Evolutionary conservation across 1,139 yeast species (phyloP), one percentile per base, ranked within the genome.

Genomic region (Yamadazyma blattariae): DNA sequence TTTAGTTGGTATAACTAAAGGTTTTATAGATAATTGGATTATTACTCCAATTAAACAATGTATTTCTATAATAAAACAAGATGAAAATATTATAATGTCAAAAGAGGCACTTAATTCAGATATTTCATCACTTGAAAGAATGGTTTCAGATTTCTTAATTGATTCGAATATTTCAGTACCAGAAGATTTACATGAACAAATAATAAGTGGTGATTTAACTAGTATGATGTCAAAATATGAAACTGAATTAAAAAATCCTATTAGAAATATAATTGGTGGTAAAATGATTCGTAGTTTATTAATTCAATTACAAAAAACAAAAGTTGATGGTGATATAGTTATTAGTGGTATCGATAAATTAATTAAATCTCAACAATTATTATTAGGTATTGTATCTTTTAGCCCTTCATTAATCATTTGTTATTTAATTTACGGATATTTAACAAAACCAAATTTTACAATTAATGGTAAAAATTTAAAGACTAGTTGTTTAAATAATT

Each of bases 281-380:
- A 76, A 81, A 35, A 70, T 92, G 44, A 62, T 89, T 7, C 72
- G 96, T 34, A 80, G 92, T 10, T 60, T 92, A 31, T 61, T 92
- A 49, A 90, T 92, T 41, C 97, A 92, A 58, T 68, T 92, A 8
- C 98, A 92, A 56, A 92, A 92, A 60, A 84, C 96, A 11, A 92
- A 92, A 61, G 97, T 92, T 11, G 98, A 92, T 56, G 96, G 96
- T 3, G 92, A 87, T 23, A 68, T 89, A 7, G 97, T 96, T 0
- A 76, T 92, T 42, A 79, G 74, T 48, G 97, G 97, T 7, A 90
- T 92, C 44, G 97, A 92, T 59, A 83, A 86, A 56, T 66, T 92
- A 46, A 71, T 92, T 36, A 84, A 88, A 57, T 83, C 94, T 30
- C 98, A 92, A 61, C 96, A 92, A 56, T 73, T 92, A 35, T 94